These are phyloP conservation scores for Luffa aegyptiaca DNA, from an alignment of 306 rosid species.

Conservation along the genomic window DNA sequence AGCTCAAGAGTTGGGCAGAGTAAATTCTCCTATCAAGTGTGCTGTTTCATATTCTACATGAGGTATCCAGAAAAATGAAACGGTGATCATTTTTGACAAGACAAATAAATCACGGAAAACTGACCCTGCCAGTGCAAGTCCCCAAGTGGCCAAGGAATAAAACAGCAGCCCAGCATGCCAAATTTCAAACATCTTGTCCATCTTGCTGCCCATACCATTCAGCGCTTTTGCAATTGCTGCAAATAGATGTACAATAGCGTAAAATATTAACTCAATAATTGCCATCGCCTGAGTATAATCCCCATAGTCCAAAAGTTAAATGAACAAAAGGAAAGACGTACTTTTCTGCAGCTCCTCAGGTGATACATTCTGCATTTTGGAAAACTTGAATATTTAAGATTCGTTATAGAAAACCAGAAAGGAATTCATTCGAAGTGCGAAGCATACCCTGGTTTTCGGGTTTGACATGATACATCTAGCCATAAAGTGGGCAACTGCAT, in stretches of 20 bases:
- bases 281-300: neutral
- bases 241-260: constrained; percentile 7
- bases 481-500: constrained; percentile 90
- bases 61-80: neutral
- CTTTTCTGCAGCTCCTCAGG: constrained; percentile 84
- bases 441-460: constrained; percentile 59
- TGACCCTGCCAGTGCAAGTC: constrained; percentile 88
- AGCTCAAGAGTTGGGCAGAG: neutral
- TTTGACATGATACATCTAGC: constrained; percentile 79
- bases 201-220: constrained; percentile 51
- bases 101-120: neutral
- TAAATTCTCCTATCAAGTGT: neutral
- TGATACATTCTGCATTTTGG: constrained; percentile 56
- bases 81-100: neutral
- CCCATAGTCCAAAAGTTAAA: neutral
- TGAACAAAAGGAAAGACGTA: constrained; percentile 26
- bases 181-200: constrained; percentile 50
- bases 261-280: neutral
- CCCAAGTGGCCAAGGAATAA: constrained; percentile 86
- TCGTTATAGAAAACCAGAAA: neutral
- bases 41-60: neutral
- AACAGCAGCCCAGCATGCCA: constrained; percentile 86
- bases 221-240: constrained; percentile 70
- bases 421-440: neutral
- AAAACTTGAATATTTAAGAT: constrained; percentile 12